Evolutionary conservation across 1,139 yeast genomes (phyloP).

Genomic region (Ogataea hybrid): DNA sequence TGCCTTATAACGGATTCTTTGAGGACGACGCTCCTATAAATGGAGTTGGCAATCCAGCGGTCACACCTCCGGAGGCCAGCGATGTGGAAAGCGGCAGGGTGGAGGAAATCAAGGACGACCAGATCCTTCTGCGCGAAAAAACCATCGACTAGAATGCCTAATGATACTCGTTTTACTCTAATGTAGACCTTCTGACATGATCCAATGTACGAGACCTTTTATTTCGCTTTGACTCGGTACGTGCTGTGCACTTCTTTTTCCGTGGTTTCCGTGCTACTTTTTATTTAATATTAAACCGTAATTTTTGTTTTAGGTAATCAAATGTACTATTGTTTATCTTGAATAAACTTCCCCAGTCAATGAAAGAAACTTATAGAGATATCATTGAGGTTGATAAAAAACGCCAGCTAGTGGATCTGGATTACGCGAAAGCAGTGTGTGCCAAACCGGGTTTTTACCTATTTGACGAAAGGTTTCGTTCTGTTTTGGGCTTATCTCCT

Average conservation of each 20-base stretch:
- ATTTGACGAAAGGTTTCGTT: constrained; percentile 3
- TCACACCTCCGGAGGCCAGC: not conserved
- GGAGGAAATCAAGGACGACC: not conserved
- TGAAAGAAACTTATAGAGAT: too few relatives aligned
- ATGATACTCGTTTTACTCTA: not conserved
- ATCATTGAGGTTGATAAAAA: constrained; percentile 3
- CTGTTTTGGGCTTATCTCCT: constrained; percentile 6
- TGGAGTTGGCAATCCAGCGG: constrained; percentile 11
- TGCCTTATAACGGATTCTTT: constrained; percentile 13
- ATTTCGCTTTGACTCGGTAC: not conserved
- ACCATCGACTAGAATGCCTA: not conserved
- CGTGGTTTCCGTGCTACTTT: not conserved
- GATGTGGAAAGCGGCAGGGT: constrained; percentile 1
- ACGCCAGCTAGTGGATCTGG: constrained; percentile 2
- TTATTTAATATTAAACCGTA: not conserved
- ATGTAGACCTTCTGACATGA: not conserved
- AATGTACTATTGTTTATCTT: too few relatives aligned
- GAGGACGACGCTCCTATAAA: constrained; percentile 16
- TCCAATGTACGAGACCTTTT: not conserved
- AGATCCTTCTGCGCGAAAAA: not conserved
- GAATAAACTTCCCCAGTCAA: too few relatives aligned
- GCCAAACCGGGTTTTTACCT: constrained; percentile 4
- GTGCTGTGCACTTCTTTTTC: not conserved
- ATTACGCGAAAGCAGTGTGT: constrained; percentile 1
- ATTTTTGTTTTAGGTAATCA: not conserved